These are phyloP conservation scores for Irpex sp. DNA, from an alignment of 1,284 basidiomycete genomes.

Conservation along the genomic window DNA sequence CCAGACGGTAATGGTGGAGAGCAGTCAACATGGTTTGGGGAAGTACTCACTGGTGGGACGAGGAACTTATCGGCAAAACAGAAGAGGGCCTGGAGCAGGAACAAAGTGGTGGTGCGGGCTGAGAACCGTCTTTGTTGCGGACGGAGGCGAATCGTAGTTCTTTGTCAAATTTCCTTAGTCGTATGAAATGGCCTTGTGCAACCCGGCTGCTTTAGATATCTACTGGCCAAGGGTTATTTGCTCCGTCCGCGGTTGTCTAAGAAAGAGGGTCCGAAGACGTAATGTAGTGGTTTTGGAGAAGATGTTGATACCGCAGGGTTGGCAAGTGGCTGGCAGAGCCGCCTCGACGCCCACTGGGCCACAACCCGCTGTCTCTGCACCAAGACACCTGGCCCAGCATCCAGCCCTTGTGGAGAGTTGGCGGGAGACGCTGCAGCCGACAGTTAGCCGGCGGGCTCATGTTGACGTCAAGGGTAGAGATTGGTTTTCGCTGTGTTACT, in stretches of 20 bases:
- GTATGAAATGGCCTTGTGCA: not conserved
- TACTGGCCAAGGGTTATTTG: not conserved
- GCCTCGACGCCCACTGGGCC: not conserved
- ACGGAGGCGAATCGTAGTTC: not conserved
- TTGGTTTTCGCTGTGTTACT: not conserved
- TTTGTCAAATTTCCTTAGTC: not conserved
- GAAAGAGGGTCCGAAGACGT: slow-evolving; percentile 2
- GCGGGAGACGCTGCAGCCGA: not conserved
- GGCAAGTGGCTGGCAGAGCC: not conserved
- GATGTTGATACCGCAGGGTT: not conserved
- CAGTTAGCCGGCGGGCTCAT: not conserved
- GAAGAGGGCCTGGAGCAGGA: not conserved
- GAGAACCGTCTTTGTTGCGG: not conserved
- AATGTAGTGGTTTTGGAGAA: not conserved
- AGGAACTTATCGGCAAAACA: no score
- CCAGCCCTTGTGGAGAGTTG: not conserved
- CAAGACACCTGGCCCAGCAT: not conserved
- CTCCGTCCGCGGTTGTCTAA: not conserved
- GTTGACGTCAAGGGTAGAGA: slow-evolving; percentile 1
- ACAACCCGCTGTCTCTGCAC: not conserved
- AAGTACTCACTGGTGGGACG: no score
- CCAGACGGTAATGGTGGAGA: no score
- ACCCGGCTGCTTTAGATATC: not conserved
- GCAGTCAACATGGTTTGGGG: no score
- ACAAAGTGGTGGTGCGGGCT: not conserved